Base-by-base conservation (phyloP, 2,329 filamentous ascomycete species). In the Fusarium hostae region DNA sequence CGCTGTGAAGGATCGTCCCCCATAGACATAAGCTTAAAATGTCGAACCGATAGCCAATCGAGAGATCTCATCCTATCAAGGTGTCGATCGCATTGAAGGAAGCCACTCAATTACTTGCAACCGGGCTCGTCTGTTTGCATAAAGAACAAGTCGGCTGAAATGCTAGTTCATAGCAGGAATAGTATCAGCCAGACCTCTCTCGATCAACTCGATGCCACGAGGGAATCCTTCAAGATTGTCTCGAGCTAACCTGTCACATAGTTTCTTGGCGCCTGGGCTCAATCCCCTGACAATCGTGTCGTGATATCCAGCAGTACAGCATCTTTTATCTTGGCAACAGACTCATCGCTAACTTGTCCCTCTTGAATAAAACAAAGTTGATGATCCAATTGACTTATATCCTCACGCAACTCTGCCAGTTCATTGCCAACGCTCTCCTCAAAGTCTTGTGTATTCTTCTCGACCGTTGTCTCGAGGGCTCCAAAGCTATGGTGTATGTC, bases 351-450 rank as follows among this genome's bases (percentile, higher is more conserved):
- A 12, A 50, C 30, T 8, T 50, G 47, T 3, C 47, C 47, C n/a
- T 50, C 47, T 20, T 50, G 47, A 5, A 50, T 34, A 11, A 52
- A 54, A 13, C 9, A 54, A 7, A 54, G 50, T 22, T 54, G 50
- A 5, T n/a, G 24, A 16, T 54, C 34, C 1, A 50, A 28, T 32
- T 65, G 48, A 11, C 58, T 61, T 22, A 65, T 57, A 13, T 65
- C 62, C 10, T 65, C 62, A 13, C 62, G 62, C 3, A 65, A 13
- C 18, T 65, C 59, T 15, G 32, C 40, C 18, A 65, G 61, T 22
- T 65, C 62, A 18, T 47, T 61, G 12, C 59, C 60, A 22, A 54
- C 22, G 18, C 35, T 54, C 35, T 40, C 50, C 5, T 54, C 22
- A 3, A 59, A 59, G 35, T 59, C 55, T 24, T 35, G 28, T 20